Evolutionary conservation across 306 rosid genomes (phyloP).

Genomic region (Cucurbita argyrosperma): DNA sequence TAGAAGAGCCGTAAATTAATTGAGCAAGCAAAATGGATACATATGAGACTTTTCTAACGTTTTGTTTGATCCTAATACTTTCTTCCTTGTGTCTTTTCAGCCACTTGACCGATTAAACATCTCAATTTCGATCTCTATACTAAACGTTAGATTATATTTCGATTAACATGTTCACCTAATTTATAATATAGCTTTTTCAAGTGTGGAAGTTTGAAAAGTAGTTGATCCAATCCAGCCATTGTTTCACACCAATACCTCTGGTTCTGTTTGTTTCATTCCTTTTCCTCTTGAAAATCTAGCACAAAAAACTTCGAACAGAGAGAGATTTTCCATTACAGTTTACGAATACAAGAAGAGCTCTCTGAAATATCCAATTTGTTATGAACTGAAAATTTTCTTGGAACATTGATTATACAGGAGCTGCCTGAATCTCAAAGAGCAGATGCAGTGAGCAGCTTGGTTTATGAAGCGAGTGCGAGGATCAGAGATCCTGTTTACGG

Average conservation of each 20-base stretch:
- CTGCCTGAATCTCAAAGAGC: conserved; percentile 85
- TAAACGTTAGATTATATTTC: not conserved
- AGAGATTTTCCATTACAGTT: too few species aligned
- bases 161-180: not conserved
- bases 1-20: not conserved
- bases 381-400: not conserved
- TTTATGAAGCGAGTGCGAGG: conserved; percentile 86
- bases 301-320: too few species aligned
- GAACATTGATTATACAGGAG: conserved; percentile 27
- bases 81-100: not conserved
- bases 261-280: too few species aligned
- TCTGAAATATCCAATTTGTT: not conserved
- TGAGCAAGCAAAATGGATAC: too few species aligned
- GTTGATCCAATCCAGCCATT: too few species aligned
- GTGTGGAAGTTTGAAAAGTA: not conserved
- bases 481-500: conserved; percentile 85
- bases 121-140: not conserved
- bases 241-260: too few species aligned
- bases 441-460: conserved; percentile 93
- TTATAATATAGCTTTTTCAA: not conserved
- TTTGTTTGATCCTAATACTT: not conserved
- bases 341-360: not conserved
- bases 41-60: not conserved
- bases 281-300: too few species aligned
- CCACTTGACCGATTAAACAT: not conserved